A percentile compares a stretch with the other conserved stretches of the same genome.
These are phyloP conservation scores for Apiotrichum brassicae DNA, from an alignment of 1,284 basidiomycete species.

Conservation along the genomic window DNA sequence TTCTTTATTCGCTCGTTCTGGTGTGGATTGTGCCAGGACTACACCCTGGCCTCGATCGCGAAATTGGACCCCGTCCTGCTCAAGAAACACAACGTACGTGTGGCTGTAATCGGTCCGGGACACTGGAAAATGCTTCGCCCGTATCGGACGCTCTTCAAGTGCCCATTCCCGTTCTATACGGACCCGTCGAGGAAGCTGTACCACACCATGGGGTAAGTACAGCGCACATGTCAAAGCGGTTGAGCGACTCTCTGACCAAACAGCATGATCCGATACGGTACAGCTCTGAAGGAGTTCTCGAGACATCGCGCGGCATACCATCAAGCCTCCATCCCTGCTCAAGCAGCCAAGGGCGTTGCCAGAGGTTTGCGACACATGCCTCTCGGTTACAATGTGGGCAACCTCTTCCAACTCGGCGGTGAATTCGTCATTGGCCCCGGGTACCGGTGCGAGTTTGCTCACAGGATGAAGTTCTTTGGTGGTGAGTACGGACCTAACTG, in stretches of 20 bases:
- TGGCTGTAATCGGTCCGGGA: conserved; percentile 39
- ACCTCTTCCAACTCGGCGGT: conserved; percentile 43
- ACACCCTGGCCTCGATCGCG: conserved; percentile 36
- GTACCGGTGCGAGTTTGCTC: conserved; percentile 42
- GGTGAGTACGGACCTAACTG: too few species aligned
- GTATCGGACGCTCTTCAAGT: conserved; percentile 42
- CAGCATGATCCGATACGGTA: conserved; percentile 5
- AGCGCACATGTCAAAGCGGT: background rate
- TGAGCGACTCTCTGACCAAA: background rate
- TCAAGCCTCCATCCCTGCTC: conserved; percentile 29
- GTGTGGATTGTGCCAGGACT: conserved; percentile 47
- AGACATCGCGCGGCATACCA: conserved; percentile 40
- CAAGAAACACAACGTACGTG: conserved; percentile 31
- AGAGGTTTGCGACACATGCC: conserved; percentile 39
- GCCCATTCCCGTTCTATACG: conserved; percentile 45
- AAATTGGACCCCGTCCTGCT: conserved; percentile 35
- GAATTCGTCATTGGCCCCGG: conserved; percentile 42
- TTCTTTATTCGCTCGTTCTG: conserved; percentile 45
- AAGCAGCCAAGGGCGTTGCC: conserved; percentile 34
- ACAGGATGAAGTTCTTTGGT: conserved; percentile 43
- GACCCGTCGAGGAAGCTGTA: conserved; percentile 36
- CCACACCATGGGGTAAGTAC: conserved; percentile 33
- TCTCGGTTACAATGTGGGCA: conserved; percentile 35
- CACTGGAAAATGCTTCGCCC: conserved; percentile 44
- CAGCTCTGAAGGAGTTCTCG: conserved; percentile 32